A percentile compares a stretch with the other conserved stretches of the same genome.
These are phyloP conservation scores for Berkeleyomyces basicola DNA, from an alignment of 2,329 filamentous ascomycete species.

Conservation along the genomic window DNA sequence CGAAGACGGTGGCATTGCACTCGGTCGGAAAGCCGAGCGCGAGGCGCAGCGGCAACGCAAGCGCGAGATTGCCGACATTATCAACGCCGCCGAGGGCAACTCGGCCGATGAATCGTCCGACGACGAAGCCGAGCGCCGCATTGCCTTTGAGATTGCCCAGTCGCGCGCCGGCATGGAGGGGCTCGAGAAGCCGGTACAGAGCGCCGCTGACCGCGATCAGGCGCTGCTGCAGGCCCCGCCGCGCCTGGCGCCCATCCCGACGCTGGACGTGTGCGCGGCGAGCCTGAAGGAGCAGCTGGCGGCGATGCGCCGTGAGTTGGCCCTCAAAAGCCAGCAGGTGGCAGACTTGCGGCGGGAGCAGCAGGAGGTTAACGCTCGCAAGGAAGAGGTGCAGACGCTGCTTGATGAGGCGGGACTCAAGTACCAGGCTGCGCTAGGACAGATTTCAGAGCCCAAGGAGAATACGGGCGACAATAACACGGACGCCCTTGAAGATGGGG, in stretches of 20 bases:
- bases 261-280: conserved; percentile 49
- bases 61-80: conserved; percentile 68
- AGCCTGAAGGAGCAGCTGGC: conserved; percentile 44
- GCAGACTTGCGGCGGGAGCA: conserved; percentile 53
- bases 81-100: conserved; percentile 57
- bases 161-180: conserved; percentile 76
- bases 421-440: conserved; percentile 29
- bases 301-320: conserved; percentile 46
- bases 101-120: conserved; percentile 50
- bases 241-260: conserved; percentile 44
- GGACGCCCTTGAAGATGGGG: background rate
- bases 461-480: background rate
- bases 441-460: conserved; percentile 12
- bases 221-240: conserved; percentile 3
- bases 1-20: conserved; percentile 62
- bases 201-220: conserved; percentile 12
- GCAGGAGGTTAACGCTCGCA: conserved; percentile 47
- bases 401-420: conserved; percentile 65
- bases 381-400: conserved; percentile 64
- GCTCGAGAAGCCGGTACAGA: conserved; percentile 31
- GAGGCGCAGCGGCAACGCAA: conserved; percentile 50
- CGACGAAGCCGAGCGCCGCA: conserved; percentile 52
- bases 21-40: conserved; percentile 64
- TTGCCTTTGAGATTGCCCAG: conserved; percentile 76
- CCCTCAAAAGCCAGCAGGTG: conserved; percentile 43